Evolutionary conservation across 2,329 filamentous ascomycete species (phyloP).

Genomic region (Gnomoniopsis smithogilvyi): DNA sequence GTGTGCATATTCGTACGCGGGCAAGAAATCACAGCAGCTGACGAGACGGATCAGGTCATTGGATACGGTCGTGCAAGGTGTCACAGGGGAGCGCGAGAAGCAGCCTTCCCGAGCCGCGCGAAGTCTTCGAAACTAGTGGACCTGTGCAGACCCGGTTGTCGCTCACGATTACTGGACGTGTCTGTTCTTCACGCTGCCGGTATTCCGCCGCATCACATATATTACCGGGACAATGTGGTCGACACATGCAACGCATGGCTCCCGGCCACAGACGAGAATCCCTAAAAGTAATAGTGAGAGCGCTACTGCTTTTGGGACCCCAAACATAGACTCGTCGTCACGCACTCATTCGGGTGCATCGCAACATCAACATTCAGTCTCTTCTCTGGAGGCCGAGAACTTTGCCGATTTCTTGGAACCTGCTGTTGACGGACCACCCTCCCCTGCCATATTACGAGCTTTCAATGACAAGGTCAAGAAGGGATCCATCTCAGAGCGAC

Average conservation of each 20-base stretch:
- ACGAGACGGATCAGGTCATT: constrained; percentile 11
- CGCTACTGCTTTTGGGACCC: constrained; percentile 1
- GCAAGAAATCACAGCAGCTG: constrained; percentile 7
- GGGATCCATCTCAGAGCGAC: constrained; percentile 45
- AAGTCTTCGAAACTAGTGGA: constrained; percentile 17
- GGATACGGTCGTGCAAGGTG: constrained; percentile 8
- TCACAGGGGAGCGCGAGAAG: constrained; percentile 14
- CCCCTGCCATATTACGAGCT: constrained; percentile 56
- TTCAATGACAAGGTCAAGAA: constrained; percentile 58
- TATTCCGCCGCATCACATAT: constrained; percentile 3
- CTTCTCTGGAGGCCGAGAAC: constrained; percentile 20
- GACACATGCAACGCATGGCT: constrained; percentile 9
- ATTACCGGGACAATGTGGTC: constrained; percentile 15
- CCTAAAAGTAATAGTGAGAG: constrained; percentile 16
- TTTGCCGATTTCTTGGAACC: constrained; percentile 50
- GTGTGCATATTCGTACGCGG: constrained; percentile 2
- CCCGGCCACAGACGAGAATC: constrained; percentile 13
- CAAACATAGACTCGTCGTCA: constrained; percentile 8
- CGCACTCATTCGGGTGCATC: constrained; percentile 3
- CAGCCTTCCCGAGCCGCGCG: constrained; percentile 14
- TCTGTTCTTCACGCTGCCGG: constrained; percentile 4
- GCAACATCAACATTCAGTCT: constrained; percentile 13
- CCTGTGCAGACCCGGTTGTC: constrained; percentile 10
- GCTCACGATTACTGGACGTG: constrained; percentile 13
- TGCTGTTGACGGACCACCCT: constrained; percentile 58